These are phyloP conservation scores for Nakazawaea peltata DNA, from an alignment of 805 yeast species.

Conservation along the genomic window DNA sequence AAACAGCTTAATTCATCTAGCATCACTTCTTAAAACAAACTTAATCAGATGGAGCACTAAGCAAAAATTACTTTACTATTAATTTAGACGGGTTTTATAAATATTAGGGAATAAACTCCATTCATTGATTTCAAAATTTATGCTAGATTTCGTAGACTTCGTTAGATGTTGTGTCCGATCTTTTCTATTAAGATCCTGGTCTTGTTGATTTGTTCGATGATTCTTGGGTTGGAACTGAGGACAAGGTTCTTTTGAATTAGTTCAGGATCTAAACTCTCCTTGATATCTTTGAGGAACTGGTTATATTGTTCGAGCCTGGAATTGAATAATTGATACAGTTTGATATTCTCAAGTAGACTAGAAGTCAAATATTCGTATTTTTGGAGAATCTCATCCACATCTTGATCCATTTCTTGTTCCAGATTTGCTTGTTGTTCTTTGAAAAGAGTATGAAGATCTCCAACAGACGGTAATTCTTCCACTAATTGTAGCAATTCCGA, in stretches of 20 bases:
- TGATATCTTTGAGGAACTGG: conserved; percentile 8
- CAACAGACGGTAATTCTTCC: conserved; percentile 21
- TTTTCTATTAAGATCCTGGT: conserved; percentile 12
- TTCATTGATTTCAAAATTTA: no score
- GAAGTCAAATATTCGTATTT: conserved; percentile 16
- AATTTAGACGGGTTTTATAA: no score
- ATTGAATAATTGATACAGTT: conserved; percentile 10
- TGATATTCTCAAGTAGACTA: conserved; percentile 12
- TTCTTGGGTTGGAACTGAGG: conserved; percentile 14
- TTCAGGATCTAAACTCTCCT: conserved; percentile 8
- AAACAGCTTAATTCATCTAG: conserved; percentile 10
- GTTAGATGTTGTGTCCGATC: no score
- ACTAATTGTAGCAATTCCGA: conserved; percentile 15
- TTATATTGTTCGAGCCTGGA: conserved; percentile 14
- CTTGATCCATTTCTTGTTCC: background rate
- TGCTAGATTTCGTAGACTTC: no score
- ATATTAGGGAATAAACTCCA: background rate
- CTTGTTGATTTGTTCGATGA: conserved; percentile 14
- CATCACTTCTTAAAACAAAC: background rate
- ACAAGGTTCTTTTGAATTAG: conserved; percentile 16
- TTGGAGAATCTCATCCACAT: conserved; percentile 12
- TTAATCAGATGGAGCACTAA: no score
- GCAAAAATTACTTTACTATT: background rate
- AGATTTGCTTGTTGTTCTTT: no score
- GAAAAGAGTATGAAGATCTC: conserved; percentile 13